Percentiles rank a stretch among this genome's conserved stretches.
Conservation (phyloP, 768 basidiomycete genomes). For the Agrocybe praecox region DNA sequence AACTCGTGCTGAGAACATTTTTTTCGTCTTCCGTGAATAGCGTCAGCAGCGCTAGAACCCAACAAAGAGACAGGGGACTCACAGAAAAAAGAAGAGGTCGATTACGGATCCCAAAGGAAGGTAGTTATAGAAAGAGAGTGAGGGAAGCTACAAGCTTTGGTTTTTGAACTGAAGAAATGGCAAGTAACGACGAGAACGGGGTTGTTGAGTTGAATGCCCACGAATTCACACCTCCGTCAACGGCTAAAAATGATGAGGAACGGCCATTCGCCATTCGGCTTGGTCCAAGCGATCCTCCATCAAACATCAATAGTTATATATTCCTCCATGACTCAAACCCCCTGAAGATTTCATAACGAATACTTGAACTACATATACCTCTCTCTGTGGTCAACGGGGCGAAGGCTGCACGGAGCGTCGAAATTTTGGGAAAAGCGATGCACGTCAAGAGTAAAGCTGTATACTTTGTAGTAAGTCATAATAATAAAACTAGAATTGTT, state of each 20-base stretch:
- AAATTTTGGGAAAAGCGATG: no score
- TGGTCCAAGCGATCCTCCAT: background rate
- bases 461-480: no score
- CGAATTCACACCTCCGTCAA: background rate
- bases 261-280: background rate
- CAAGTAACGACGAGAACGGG: background rate
- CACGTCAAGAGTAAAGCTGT: no score
- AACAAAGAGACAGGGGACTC: background rate
- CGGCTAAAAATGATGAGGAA: background rate
- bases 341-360: no score
- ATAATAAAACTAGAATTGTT: no score
- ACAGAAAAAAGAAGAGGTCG: background rate
- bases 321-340: no score
- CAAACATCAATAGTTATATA: background rate
- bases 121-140: background rate
- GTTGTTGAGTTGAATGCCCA: background rate
- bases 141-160: background rate
- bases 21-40: background rate
- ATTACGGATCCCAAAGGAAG: no score
- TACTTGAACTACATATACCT: no score
- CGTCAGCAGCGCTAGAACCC: no score
- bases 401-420: no score
- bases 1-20: conserved; percentile 39
- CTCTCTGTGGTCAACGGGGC: no score
- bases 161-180: background rate